phyloP scores from a whole-genome alignment of 2,329 filamentous ascomycete species.

The Neurospora sp. region DNA sequence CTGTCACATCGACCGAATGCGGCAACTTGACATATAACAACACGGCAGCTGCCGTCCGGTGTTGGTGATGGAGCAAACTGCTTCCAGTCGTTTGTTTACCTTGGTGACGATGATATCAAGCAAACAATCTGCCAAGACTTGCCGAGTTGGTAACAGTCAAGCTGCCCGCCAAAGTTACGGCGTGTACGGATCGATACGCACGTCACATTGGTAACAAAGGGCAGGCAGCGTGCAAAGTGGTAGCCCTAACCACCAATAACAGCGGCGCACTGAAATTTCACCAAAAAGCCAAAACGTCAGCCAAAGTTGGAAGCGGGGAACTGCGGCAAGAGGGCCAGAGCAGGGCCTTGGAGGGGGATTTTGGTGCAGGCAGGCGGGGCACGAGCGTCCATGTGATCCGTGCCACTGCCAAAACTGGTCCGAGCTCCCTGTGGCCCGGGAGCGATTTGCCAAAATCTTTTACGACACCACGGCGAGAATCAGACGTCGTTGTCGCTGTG shows the following conservation, averaged over 20 bases:
- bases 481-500: background rate
- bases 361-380: background rate
- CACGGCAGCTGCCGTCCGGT: background rate
- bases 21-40: background rate
- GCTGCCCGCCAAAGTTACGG: background rate
- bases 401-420: background rate
- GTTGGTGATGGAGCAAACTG: background rate
- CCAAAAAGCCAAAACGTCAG: background rate
- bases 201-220: background rate
- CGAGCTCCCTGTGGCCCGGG: background rate
- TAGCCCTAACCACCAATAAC: background rate
- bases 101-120: background rate
- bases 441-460: background rate
- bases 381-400: background rate
- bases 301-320: background rate
- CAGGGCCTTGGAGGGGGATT: background rate
- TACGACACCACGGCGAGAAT: background rate
- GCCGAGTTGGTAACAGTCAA: background rate
- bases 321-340: background rate
- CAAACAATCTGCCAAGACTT: background rate
- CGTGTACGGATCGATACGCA: background rate
- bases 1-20: background rate
- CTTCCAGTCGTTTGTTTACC: background rate
- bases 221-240: background rate
- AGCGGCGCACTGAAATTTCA: background rate